Conservation (phyloP, 2,329 filamentous ascomycete genomes). For the Penicillium sp. region DNA sequence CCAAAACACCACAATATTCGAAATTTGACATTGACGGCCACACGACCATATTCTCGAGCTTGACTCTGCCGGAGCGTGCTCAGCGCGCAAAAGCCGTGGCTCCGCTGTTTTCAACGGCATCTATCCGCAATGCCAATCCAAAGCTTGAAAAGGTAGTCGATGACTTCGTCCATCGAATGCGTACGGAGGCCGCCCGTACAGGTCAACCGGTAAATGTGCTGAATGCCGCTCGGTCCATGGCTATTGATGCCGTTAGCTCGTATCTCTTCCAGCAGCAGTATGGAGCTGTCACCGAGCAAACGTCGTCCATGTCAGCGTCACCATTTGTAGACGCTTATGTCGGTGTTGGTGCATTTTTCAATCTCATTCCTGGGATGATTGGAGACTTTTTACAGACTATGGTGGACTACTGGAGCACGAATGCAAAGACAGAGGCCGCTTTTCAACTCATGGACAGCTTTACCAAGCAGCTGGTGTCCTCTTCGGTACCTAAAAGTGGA, state of each 20-base stretch:
- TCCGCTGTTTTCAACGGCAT: conserved; percentile 41
- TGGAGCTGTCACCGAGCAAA: conserved; percentile 42
- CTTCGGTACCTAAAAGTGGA: conserved; percentile 27
- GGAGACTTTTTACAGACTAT: conserved; percentile 32
- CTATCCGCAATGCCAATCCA: conserved; percentile 19
- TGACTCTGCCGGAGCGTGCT: conserved; percentile 41
- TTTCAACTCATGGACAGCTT: conserved; percentile 43
- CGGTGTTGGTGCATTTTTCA: conserved; percentile 53
- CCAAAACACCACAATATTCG: conserved; percentile 49
- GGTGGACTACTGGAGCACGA: conserved; percentile 32
- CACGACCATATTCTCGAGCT: conserved; percentile 51
- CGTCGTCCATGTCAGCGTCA: conserved; percentile 38
- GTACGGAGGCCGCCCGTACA: conserved; percentile 13
- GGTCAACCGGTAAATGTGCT: conserved; percentile 35
- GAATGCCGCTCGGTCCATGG: conserved; percentile 47
- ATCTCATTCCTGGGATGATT: conserved; percentile 40
- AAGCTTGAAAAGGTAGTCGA: conserved; percentile 18
- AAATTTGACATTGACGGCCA: conserved; percentile 58
- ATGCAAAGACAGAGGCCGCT: conserved; percentile 29
- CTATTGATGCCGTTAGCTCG: conserved; percentile 52
- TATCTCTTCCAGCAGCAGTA: conserved; percentile 54
- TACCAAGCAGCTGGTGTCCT: conserved; percentile 37
- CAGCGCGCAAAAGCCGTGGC: conserved; percentile 49
- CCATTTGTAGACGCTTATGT: conserved; percentile 55
- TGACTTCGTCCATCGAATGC: conserved; percentile 20